Evolutionary conservation across 2,329 filamentous ascomycete genomes (phyloP).

Genomic region (Mariannaea elegans): DNA sequence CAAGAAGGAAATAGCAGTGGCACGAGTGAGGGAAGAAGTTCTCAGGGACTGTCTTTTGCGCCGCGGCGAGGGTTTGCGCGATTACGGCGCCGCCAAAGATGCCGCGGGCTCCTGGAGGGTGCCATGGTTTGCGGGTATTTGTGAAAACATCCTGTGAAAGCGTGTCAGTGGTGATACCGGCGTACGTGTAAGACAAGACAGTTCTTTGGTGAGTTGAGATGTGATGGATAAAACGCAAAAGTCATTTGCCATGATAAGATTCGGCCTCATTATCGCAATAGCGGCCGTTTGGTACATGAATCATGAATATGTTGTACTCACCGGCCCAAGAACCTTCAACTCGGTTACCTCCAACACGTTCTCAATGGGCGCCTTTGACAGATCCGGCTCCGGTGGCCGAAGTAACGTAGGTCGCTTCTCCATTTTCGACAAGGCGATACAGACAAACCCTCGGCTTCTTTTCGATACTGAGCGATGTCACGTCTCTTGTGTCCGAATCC

Average conservation of each 20-base stretch:
- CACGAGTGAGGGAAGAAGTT: constrained; percentile 91
- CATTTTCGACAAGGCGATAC: constrained; percentile 25
- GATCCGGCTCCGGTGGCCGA: constrained; percentile 76
- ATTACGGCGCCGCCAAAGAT: constrained; percentile 95
- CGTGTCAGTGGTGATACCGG: background rate
- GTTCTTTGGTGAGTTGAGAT: too few relatives aligned
- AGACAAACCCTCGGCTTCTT: too few relatives aligned
- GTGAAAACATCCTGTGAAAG: constrained; percentile 84
- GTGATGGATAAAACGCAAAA: too few relatives aligned
- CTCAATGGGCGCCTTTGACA: constrained; percentile 82
- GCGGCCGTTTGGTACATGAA: too few relatives aligned
- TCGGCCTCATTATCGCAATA: too few relatives aligned
- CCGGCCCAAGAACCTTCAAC: constrained; percentile 77
- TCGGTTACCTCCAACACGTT: constrained; percentile 89
- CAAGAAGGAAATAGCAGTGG: constrained; percentile 99
- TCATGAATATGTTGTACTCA: constrained; percentile 55
- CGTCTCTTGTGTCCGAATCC: too few relatives aligned
- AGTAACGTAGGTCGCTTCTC: constrained; percentile 57
- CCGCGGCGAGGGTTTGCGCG: constrained; percentile 88
- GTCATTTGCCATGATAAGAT: too few relatives aligned
- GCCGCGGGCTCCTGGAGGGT: constrained; percentile 88
- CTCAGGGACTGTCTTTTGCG: constrained; percentile 83
- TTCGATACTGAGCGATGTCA: too few relatives aligned
- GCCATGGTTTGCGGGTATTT: constrained; percentile 91
- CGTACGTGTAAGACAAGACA: too few relatives aligned